Evolutionary conservation across 164 flowering plant genomes (phyloP), one percentile per base, ranked within the genome.

Genomic region (Pachysandra terminalis): DNA sequence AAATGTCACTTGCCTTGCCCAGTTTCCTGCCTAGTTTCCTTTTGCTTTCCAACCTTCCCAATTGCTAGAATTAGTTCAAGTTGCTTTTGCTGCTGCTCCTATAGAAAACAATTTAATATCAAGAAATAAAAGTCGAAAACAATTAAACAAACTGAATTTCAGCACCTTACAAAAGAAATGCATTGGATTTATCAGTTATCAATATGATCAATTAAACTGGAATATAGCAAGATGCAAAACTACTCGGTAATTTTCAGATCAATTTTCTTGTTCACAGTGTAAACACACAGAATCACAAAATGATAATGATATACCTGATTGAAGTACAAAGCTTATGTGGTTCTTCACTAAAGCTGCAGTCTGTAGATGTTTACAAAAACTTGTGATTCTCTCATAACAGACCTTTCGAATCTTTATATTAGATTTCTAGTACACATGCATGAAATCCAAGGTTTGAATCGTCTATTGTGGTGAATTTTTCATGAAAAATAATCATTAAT

Each of bases 71-170:
- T 90, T 68, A 90, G 84, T 61, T 92, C 93, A 35, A 92, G 88
- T 65, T 90, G 96, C 71, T 90, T 92, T 68, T 77, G 87, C 63
- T 92, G 96, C 66, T 92, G 98, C 37, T 88, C 96, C 96, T 90
- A 40, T 55, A 78, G 16, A 57, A 24, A 60, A 56, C 37, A 32
- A 32, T 7, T 32, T 32, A n/a, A 45, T 25, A 3, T 51, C 40
- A 61, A 40, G 49, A 26, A 19, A 41, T 23, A 24, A 35, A 19
- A 65, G 45, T 64, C 52, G n/a, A n/a, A n/a, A 69, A 55, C 19
- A 53, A 52, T 25, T 13, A 6, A 8, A 14, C 19, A 49, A 64
- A 13, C 32, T 53, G 19, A 19, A 27, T 14, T 2, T 27, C 61
- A 26, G 37, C 35, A 26, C 59, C 28, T 56, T 5, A 56, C 3